A percentile compares a stretch with the other conserved stretches of the same genome.
These are phyloP conservation scores for Xylaria hypoxylon DNA, from an alignment of 2,329 filamentous ascomycete genomes.

Conservation along the genomic window DNA sequence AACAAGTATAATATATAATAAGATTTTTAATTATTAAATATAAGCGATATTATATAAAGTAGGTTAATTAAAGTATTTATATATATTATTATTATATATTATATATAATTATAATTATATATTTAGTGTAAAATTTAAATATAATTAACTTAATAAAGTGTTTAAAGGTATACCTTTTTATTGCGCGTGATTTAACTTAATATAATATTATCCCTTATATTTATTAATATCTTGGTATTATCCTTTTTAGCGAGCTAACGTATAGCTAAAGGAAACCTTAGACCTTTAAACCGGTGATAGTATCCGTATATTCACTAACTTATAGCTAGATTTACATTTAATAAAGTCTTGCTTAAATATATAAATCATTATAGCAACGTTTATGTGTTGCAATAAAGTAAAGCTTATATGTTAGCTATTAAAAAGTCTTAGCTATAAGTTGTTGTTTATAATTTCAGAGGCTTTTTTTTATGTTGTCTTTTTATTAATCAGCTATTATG, in stretches of 20 bases:
- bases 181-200: too few species aligned
- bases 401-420: slow-evolving; percentile 10
- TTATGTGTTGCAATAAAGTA: background rate
- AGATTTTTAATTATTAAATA: too few species aligned
- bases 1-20: too few species aligned
- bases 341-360: background rate
- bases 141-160: too few species aligned
- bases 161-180: too few species aligned
- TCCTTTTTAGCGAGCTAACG: background rate
- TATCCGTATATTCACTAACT: background rate
- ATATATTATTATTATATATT: too few species aligned
- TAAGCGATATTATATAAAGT: too few species aligned
- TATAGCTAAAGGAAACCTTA: background rate
- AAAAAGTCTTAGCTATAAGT: slow-evolving; percentile 14
- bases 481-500: background rate
- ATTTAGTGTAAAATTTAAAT: too few species aligned
- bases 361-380: slow-evolving; percentile 1
- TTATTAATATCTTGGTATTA: background rate
- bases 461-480: background rate
- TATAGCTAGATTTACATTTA: background rate
- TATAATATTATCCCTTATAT: too few species aligned
- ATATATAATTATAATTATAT: too few species aligned
- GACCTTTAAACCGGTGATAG: background rate
- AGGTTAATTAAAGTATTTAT: too few species aligned
- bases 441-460: slow-evolving; percentile 12